Conservation (phyloP, 352 stramenopile species). For the Pythium rishiriense region DNA sequence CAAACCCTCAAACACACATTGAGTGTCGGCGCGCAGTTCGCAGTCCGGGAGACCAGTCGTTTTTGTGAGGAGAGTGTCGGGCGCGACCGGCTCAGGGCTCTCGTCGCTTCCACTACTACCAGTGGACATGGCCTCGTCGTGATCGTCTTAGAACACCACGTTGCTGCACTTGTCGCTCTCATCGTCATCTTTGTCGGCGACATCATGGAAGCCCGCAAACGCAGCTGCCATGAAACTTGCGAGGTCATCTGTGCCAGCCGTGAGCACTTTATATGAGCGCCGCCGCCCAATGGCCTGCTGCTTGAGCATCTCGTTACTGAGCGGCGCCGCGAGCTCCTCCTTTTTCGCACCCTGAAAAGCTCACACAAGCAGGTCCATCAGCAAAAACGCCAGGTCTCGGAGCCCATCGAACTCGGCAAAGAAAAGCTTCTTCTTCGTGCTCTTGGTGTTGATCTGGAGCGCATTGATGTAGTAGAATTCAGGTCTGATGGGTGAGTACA, state of each 20-base stretch:
- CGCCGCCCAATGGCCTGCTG: slow-evolving; percentile 56
- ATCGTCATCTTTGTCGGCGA: slow-evolving; percentile 36
- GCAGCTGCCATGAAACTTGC: slow-evolving; percentile 6
- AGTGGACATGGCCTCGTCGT: slow-evolving; percentile 45
- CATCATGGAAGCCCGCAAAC: slow-evolving; percentile 38
- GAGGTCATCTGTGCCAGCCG: slow-evolving; percentile 27
- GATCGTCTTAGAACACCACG: slow-evolving; percentile 24
- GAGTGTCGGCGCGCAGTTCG: slow-evolving; percentile 62
- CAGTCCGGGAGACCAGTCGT: slow-evolving; percentile 73
- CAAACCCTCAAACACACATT: slow-evolving; percentile 63
- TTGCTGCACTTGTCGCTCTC: slow-evolving; percentile 28
- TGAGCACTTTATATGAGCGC: slow-evolving; percentile 55
- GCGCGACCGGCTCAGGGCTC: slow-evolving; percentile 54
- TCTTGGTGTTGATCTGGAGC: slow-evolving; percentile 68
- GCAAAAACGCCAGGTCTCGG: slow-evolving; percentile 68
- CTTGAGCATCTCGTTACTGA: slow-evolving; percentile 31
- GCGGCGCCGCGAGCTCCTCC: slow-evolving; percentile 13
- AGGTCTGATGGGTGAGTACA: slow-evolving; percentile 70
- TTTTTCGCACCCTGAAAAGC: slow-evolving; percentile 57
- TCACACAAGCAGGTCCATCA: slow-evolving; percentile 68
- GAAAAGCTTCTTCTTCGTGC: slow-evolving; percentile 59
- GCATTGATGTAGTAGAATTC: slow-evolving; percentile 88
- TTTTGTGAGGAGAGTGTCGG: slow-evolving; percentile 51
- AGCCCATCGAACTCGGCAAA: slow-evolving; percentile 80
- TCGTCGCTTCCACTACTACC: slow-evolving; percentile 27